Evolutionary conservation across 2,329 filamentous ascomycete species (phyloP), one percentile per base, ranked within the genome.

Genomic region (Aspergillus sp.): DNA sequence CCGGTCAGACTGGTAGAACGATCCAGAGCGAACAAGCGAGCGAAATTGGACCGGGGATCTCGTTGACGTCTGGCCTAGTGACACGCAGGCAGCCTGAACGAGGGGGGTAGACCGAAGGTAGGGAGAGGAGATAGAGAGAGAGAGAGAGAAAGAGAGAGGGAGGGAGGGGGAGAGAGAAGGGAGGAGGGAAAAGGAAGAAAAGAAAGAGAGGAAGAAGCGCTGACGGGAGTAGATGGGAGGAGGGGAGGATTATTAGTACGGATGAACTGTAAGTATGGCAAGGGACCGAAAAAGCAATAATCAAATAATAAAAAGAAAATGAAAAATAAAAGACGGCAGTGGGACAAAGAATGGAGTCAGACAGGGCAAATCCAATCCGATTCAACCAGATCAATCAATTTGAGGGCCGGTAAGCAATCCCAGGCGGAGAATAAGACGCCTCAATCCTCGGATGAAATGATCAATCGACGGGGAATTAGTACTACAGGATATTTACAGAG

Each of bases 1-100:
- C 65, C 63, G 62, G 60, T 64, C 62, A 59, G 58, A 57, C 49
- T 57, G 52, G 56, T 52, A 61, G 54, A 65, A 57, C 51, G 61
- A 62, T 66, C 64, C 65, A 66, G 56, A 67, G 62, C 63, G 54
- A 49, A 61, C 61, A 58, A 67, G 59, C 59, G 63, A 67, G 61
- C 57, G 64, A 63, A 66, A 60, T 65, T 65, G 62, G 63, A 65
- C 61, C 55, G 59, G 64, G 64, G 63, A 59, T 60, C 26, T 59
- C 39, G 49, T 59, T 47, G 47, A 57, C 49, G 56, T 51, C 59
- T 61, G 56, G 58, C 52, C 57, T 55, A 57, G 61, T 58, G 63
- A 62, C 57, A 66, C 59, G 66, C 61, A 67, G 63, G 65, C 62
- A 64, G 62, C 59, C 65, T 59, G 65, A 67, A 65, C 59, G 56